Percentiles rank a stretch among this genome's conserved stretches.
Evolutionary conservation across 345 rosid genomes (phyloP).

Genomic region (Salix purpurea): DNA sequence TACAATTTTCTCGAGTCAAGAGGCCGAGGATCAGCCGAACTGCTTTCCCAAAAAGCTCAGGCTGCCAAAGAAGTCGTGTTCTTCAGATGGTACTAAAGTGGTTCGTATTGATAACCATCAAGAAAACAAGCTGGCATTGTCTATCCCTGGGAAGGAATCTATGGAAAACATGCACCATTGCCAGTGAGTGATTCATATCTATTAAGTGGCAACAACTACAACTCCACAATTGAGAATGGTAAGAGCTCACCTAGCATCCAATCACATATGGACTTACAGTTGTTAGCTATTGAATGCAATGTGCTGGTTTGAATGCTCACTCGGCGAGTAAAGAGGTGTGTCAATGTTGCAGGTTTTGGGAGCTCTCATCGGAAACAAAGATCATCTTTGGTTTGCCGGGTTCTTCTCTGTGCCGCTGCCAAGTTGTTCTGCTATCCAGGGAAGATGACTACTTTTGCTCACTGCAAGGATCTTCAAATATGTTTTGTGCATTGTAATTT

Average conservation of each 20-base stretch:
- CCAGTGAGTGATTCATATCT: conserved; percentile 23
- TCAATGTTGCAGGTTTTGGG: conserved; percentile 45
- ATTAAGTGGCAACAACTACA: conserved; percentile 15
- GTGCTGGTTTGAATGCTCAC: neutral
- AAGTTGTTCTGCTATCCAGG: conserved; percentile 16
- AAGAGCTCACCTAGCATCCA: conserved; percentile 15
- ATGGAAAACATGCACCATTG: conserved; percentile 13
- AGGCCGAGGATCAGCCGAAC: conserved; percentile 33
- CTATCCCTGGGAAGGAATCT: conserved; percentile 27
- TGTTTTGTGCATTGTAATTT: neutral
- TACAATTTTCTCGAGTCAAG: conserved; percentile 16
- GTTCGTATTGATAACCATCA: conserved; percentile 15
- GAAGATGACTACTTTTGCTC: neutral
- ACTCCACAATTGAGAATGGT: conserved; percentile 34
- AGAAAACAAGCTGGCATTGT: conserved; percentile 30
- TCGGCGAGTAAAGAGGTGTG: conserved; percentile 1
- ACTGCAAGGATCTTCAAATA: neutral
- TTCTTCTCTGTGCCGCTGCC: conserved; percentile 50
- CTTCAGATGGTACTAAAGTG: conserved; percentile 18
- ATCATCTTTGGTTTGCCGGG: conserved; percentile 43
- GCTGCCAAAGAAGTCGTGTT: conserved; percentile 24
- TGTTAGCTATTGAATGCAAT: too few relatives aligned
- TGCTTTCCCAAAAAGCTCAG: conserved; percentile 41
- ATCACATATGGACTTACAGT: neutral
- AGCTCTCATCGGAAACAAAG: conserved; percentile 32